Conservation (phyloP, 805 yeast genomes). For the Candida argentea region DNA sequence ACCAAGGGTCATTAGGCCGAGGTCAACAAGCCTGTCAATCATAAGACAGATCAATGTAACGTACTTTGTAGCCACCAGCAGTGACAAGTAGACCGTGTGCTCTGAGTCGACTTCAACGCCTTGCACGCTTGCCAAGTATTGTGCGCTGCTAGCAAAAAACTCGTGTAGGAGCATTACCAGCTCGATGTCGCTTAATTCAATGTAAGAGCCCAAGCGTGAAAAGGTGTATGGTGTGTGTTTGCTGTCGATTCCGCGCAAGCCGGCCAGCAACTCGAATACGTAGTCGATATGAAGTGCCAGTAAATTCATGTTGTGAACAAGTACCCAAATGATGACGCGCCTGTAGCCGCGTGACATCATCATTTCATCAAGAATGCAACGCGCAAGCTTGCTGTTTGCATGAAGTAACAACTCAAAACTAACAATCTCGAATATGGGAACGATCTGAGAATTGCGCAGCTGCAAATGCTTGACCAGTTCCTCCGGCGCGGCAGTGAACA, state of each 20-base stretch:
- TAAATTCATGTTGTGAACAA: conserved; percentile 48
- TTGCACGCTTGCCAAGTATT: conserved; percentile 21
- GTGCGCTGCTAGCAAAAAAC: conserved; percentile 43
- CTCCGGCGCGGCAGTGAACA: conserved; percentile 26
- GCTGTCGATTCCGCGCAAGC: conserved; percentile 38
- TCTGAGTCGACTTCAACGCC: conserved; percentile 22
- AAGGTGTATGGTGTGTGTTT: conserved; percentile 25
- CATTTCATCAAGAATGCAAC: conserved; percentile 57
- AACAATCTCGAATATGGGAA: conserved; percentile 22
- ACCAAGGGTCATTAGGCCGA: conserved; percentile 34
- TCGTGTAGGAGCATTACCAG: conserved; percentile 61
- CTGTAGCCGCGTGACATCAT: conserved; percentile 59
- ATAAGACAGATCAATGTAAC: conserved; percentile 53
- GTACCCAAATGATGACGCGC: conserved; percentile 54
- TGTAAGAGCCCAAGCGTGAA: conserved; percentile 43
- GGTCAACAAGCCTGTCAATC: conserved; percentile 41
- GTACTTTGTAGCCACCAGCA: conserved; percentile 27
- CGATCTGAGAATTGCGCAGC: conserved; percentile 17
- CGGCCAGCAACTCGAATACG: conserved; percentile 49
- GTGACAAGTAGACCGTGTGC: conserved; percentile 18
- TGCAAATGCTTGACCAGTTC: conserved; percentile 14
- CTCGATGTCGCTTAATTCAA: conserved; percentile 50
- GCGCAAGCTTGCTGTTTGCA: conserved; percentile 42
- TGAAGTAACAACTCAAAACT: conserved; percentile 44
- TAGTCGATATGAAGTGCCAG: conserved; percentile 50